A percentile compares a stretch with the other conserved stretches of the same genome.
Evolutionary conservation across 352 stramenopile species (phyloP).

Genomic region (Plasmopara viticola): DNA sequence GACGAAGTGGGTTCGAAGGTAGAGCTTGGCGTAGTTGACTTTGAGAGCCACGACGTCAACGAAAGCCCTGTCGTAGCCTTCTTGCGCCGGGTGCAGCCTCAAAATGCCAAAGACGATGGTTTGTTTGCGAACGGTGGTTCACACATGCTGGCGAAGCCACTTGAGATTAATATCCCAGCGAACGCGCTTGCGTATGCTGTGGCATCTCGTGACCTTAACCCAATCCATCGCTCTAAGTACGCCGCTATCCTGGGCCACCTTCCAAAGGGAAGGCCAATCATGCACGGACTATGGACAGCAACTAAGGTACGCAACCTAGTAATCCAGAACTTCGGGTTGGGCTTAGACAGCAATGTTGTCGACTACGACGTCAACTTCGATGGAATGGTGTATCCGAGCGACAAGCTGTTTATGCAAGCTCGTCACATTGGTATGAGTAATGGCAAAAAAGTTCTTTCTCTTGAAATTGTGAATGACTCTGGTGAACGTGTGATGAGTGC

Average conservation of each 20-base stretch:
- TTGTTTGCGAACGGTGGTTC: constrained; percentile 55
- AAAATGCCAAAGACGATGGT: constrained; percentile 15
- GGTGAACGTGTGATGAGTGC: constrained; percentile 75
- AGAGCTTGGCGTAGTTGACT: constrained; percentile 26
- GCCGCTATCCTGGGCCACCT: constrained; percentile 68
- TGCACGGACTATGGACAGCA: constrained; percentile 85
- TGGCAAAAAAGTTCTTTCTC: constrained; percentile 57
- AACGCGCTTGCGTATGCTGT: constrained; percentile 66
- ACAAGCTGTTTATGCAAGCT: constrained; percentile 74
- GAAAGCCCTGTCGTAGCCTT: constrained; percentile 45
- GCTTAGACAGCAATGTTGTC: constrained; percentile 60
- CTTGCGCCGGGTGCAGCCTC: constrained; percentile 29
- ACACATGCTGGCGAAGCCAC: constrained; percentile 57
- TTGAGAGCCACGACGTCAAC: constrained; percentile 34
- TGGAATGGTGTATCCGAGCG: constrained; percentile 83
- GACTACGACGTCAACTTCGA: constrained; percentile 79
- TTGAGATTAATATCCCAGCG: constrained; percentile 57
- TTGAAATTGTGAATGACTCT: constrained; percentile 69
- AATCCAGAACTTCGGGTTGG: constrained; percentile 39
- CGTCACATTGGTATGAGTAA: constrained; percentile 58
- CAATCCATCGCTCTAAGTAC: constrained; percentile 79
- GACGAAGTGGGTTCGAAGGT: constrained; percentile 30
- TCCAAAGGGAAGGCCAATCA: constrained; percentile 70
- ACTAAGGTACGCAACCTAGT: constrained; percentile 77
- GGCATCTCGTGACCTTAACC: constrained; percentile 80